Conservation (phyloP, 495 filamentous ascomycete species). For the Talaromyces trachyspermus region DNA sequence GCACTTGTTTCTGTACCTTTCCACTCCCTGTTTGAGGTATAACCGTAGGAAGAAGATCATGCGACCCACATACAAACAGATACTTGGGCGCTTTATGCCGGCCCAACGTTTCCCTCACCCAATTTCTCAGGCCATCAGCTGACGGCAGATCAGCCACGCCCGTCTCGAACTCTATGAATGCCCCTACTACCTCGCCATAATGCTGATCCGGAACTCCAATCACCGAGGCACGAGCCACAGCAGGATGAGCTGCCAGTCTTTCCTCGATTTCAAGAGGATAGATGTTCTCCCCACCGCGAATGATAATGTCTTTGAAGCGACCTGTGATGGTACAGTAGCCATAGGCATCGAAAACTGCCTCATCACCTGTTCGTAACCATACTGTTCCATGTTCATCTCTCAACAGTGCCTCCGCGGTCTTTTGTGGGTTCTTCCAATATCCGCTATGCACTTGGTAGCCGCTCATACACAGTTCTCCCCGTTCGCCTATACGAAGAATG, state of each 20-base stretch:
- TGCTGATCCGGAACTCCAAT: slow-evolving; percentile 54
- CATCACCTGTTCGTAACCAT: slow-evolving; percentile 66
- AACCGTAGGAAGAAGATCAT: slow-evolving; percentile 40
- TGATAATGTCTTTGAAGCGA: slow-evolving; percentile 59
- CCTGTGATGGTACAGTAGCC: slow-evolving; percentile 44
- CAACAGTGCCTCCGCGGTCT: slow-evolving; percentile 55
- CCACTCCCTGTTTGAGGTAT: slow-evolving; percentile 64
- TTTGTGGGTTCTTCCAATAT: slow-evolving; percentile 65
- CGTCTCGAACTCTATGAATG: slow-evolving; percentile 41
- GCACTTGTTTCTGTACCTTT: slow-evolving; percentile 62
- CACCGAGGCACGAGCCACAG: slow-evolving; percentile 49
- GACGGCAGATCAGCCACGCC: slow-evolving; percentile 22
- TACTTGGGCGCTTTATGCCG: slow-evolving; percentile 61
- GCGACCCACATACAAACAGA: slow-evolving; percentile 58
- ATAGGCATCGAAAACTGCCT: slow-evolving; percentile 56
- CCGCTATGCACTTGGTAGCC: slow-evolving; percentile 62
- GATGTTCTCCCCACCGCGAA: slow-evolving; percentile 77
- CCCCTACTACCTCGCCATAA: slow-evolving; percentile 62
- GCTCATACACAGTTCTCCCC: slow-evolving; percentile 60
- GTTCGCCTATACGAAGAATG: slow-evolving; percentile 49
- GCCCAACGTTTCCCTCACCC: slow-evolving; percentile 53
- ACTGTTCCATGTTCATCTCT: slow-evolving; percentile 50
- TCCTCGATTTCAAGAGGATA: slow-evolving; percentile 69
- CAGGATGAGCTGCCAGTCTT: slow-evolving; percentile 50
- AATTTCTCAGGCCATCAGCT: slow-evolving; percentile 47